phyloP scores from a whole-genome alignment of 176 grass and related monocot species.

The Sorghum bicolor region Sorghum_bicolor_NCBIv3 NC_012871.2:56779501-56780000 shows the following conservation, averaged over 20 bases:
- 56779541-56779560: too few relatives aligned
- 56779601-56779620: slow-evolving; percentile 15
- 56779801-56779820: background rate
- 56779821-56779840: background rate
- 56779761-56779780: background rate
- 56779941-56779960: background rate
- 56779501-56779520: too few relatives aligned
- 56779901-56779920: background rate
- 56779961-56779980: background rate
- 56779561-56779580: too few relatives aligned
- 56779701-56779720: background rate
- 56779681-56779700: background rate
- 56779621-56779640: background rate
- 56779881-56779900: background rate
- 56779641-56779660: background rate
- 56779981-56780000: background rate
- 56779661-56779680: background rate
- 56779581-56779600: too few relatives aligned
- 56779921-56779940: background rate
- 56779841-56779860: background rate
- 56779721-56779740: background rate
- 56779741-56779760: background rate
- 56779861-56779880: background rate
- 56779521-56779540: too few relatives aligned
- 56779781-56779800: background rate